Conservation (phyloP, 176 grass and related monocot genomes). For the Ensete ventricosum region DNA sequence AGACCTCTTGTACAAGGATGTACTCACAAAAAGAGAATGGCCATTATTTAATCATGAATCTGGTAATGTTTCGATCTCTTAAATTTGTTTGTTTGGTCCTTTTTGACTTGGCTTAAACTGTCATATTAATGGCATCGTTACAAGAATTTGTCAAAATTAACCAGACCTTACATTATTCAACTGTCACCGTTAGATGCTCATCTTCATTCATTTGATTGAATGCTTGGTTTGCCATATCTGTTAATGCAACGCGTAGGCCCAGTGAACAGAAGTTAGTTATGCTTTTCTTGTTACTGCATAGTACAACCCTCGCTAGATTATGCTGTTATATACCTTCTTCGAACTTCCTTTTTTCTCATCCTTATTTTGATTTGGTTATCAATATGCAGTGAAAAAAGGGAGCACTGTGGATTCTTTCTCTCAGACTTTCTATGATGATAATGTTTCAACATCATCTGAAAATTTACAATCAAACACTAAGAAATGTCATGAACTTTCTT, state of each 20-base stretch:
- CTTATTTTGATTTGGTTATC: not conserved
- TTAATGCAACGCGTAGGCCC: too few species aligned
- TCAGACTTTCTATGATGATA: constrained; percentile 20
- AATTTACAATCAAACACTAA: constrained; percentile 17
- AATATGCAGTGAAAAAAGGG: constrained; percentile 42
- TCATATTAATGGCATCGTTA: too few species aligned
- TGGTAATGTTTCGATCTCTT: constrained; percentile 15
- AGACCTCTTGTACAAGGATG: constrained; percentile 38
- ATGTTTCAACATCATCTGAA: constrained; percentile 24
- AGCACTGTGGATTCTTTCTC: constrained; percentile 22
- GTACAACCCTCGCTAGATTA: not conserved
- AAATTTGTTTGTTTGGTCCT: not conserved
- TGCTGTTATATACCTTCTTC: not conserved
- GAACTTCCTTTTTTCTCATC: not conserved
- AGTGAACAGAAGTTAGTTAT: too few species aligned
- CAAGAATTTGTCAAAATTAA: too few species aligned
- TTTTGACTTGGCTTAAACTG: not conserved
- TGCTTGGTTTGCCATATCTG: not conserved
- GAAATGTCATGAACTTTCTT: not conserved
- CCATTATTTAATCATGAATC: constrained; percentile 42
- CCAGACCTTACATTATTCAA: too few species aligned
- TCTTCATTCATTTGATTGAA: constrained; percentile 1
- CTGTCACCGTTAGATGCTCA: not conserved
- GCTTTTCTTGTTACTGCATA: not conserved
- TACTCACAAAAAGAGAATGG: constrained; percentile 30